Base-by-base conservation (phyloP, 2,329 filamentous ascomycete species). In the Sclerotinia spermophila region DNA sequence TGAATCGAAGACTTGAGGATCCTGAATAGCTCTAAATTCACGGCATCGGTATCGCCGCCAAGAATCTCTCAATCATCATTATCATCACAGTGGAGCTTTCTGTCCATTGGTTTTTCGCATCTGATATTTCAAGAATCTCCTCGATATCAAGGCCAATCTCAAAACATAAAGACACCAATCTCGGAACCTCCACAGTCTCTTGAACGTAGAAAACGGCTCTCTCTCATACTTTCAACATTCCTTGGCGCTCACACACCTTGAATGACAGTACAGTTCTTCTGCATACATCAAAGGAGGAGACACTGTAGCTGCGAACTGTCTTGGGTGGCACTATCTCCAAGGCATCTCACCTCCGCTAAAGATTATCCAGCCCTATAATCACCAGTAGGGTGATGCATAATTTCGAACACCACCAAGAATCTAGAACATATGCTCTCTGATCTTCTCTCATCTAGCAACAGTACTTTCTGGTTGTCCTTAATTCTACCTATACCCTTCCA, bases 391-490 rank as follows among this genome's bases (percentile, higher is more conserved):
- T 45, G 44, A 24, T 44, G 35, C 5, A 44, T 45, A 27, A 27
- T 21, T 45, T 69, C 17, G 21, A 65, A 65, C 21, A n/a, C 24
- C 8, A 33, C 45, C 53, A 17, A 65, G 5, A 69, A 17, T 55
- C 35, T 45, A 65, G 48, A 56, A 56, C 60, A 38, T 42, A 66
- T 66, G 68, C 68, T 62, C 53, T 40, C 40, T 45, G 48, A 65
- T 53, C 62, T 53, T 62, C 44, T 38, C 33, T 35, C 21, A 53
- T 48, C 33, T 27, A 15, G 45, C 35, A 42, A 61, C 61, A 70
- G 68, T 59, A 51, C 68, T 40, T 42, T 67, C 53, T 70, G 68
- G 68, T 67, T 67, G 30, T 61, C 45, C 27, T 44, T 48, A 30
- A n/a, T 24, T 60, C n/a, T 51, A 45, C 27, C 44, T 44, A n/a